phyloP scores from a whole-genome alignment of 805 yeast genomes.

The Kluyveromyces lactis region DNA sequence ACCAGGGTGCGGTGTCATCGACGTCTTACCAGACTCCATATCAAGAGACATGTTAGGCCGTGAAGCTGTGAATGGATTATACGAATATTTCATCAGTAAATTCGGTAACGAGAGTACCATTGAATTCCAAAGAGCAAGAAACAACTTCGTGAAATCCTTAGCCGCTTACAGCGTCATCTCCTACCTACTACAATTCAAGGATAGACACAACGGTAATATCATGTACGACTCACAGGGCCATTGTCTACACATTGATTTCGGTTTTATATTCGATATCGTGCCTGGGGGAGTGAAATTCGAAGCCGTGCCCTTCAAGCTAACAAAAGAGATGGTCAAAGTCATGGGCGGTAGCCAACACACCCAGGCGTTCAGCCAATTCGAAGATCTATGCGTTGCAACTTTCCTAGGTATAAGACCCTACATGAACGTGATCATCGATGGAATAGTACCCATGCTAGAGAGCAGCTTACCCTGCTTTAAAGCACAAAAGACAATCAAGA shows the following conservation, averaged over 20 bases:
- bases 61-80: conserved; percentile 95
- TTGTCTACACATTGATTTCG: conserved; percentile 92
- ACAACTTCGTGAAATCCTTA: conserved; percentile 84
- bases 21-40: conserved; percentile 89
- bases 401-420: conserved; percentile 83
- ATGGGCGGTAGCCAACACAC: conserved; percentile 87
- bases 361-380: conserved; percentile 88
- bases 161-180: conserved; percentile 94
- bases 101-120: conserved; percentile 91
- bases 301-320: conserved; percentile 95
- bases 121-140: conserved; percentile 85
- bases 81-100: conserved; percentile 83
- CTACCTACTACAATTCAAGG: conserved; percentile 86
- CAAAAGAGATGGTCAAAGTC: conserved; percentile 92
- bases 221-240: conserved; percentile 95
- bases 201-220: conserved; percentile 96
- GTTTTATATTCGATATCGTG: conserved; percentile 96
- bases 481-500: conserved; percentile 68
- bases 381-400: conserved; percentile 90
- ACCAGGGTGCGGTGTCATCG: conserved; percentile 98
- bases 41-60: conserved; percentile 98
- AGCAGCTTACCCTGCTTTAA: conserved; percentile 96
- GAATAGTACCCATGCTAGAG: conserved; percentile 88
- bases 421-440: conserved; percentile 73
- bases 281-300: conserved; percentile 99